Base-by-base conservation (phyloP, 1,284 basidiomycete species). In the Cryptococcus depauperatus region DNA sequence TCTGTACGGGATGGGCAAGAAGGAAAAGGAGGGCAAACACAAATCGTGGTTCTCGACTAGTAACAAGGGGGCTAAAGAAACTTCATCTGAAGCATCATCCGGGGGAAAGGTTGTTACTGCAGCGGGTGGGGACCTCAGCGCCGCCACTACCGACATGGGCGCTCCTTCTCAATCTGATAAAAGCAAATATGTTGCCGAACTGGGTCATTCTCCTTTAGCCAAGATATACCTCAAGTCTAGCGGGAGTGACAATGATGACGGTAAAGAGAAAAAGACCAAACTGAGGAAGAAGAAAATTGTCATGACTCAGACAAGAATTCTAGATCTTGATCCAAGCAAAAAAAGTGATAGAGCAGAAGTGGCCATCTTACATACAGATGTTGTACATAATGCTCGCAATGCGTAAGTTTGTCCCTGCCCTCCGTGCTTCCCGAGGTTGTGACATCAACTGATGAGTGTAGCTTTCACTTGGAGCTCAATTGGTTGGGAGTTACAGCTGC, bases 401-500 rank as follows among this genome's bases (percentile, higher is more conserved):
- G 88, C 87, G 46, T 70, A 43, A 61, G 68, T 64, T 22, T 30
- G 18, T 35, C 32, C 16, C n/a, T 21, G 14, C 6, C 21, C 18
- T 9, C 8, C n/a, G 10, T 5, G 18, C 10, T 14, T 22, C 14
- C 28, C 16, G 41, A 22, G 21, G 13, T 25, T 26, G n/a, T 14
- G 14, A 6, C 19, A 25, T 25, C 6, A 37, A 37, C 16, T 19
- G 23, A n/a, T 9, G 1, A 35, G n/a, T n/a, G 19, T 47, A 68
- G 66, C 0, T 92, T 92, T 72, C 90, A 95, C 69, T 89, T 95
- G 60, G 92, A 98, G 69, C 76, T 98, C 34, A 90, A 97, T 56
- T 98, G 95, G 93, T 83, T 97, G 21, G 91, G 90, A 8, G 88
- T 91, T 0, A 92, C 90, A 0, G 87, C 90, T n/a, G 81, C 87